phyloP scores from a whole-genome alignment of 495 filamentous ascomycete species.

The Penicillium coffeae region DNA sequence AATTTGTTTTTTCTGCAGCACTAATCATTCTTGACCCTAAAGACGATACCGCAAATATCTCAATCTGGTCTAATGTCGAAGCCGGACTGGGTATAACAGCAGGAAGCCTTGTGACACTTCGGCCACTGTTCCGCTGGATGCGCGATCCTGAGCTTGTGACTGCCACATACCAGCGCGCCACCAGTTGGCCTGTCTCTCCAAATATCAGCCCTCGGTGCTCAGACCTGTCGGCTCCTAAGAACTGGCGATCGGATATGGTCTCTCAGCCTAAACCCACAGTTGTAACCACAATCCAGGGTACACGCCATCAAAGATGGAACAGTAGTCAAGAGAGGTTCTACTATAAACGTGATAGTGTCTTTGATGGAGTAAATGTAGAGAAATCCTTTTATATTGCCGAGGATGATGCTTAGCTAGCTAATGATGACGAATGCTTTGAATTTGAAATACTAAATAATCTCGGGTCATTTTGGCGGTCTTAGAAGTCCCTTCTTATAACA shows the following conservation, averaged over 20 bases:
- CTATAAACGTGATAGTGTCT: slow-evolving; percentile 23
- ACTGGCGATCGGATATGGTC: slow-evolving; percentile 34
- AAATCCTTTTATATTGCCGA: slow-evolving; percentile 38
- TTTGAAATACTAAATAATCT: too few species aligned
- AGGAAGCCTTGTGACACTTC: slow-evolving; percentile 45
- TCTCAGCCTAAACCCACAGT: slow-evolving; percentile 24
- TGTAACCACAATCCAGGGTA: slow-evolving; percentile 32
- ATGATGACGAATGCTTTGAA: not conserved
- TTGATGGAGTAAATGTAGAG: slow-evolving; percentile 36
- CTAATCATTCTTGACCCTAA: slow-evolving; percentile 7
- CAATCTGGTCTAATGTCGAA: slow-evolving; percentile 47
- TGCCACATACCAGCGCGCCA: slow-evolving; percentile 24
- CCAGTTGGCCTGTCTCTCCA: slow-evolving; percentile 31
- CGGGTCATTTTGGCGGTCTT: too few species aligned
- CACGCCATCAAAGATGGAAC: slow-evolving; percentile 23
- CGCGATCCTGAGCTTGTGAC: slow-evolving; percentile 29
- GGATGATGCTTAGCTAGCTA: slow-evolving; percentile 6
- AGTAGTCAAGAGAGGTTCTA: slow-evolving; percentile 42
- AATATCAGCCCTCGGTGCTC: slow-evolving; percentile 26
- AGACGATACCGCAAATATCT: slow-evolving; percentile 43
- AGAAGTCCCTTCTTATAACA: too few species aligned
- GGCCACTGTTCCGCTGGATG: slow-evolving; percentile 46
- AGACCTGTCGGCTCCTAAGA: slow-evolving; percentile 20
- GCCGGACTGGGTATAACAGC: slow-evolving; percentile 44
- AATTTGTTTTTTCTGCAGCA: not conserved